phyloP scores from a whole-genome alignment of 2,329 filamentous ascomycete species.

The Paecilomyces sp. region DNA sequence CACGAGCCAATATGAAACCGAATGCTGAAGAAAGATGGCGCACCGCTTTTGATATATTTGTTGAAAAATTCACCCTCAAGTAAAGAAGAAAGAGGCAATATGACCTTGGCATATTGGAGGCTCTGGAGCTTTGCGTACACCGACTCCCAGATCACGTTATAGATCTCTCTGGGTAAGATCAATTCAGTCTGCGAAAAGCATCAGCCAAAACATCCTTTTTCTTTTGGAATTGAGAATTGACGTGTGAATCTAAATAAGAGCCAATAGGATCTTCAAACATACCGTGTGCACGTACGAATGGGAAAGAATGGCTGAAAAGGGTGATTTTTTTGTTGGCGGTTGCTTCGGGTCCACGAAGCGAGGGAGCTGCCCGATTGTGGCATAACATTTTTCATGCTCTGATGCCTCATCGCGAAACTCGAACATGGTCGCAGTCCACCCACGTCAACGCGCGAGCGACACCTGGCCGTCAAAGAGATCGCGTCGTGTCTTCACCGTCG shows the following conservation, averaged over 20 bases:
- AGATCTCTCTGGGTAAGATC: constrained; percentile 61
- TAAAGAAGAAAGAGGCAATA: constrained; percentile 65
- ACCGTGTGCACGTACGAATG: constrained; percentile 66
- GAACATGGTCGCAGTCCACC: constrained; percentile 30
- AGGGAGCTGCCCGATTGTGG: constrained; percentile 60
- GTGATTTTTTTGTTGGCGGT: constrained; percentile 64
- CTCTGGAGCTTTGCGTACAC: constrained; percentile 38
- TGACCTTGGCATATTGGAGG: constrained; percentile 58
- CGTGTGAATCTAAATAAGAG: not conserved
- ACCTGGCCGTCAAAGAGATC: not conserved
- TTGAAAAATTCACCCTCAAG: constrained; percentile 71
- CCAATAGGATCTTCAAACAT: constrained; percentile 7
- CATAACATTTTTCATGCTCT: constrained; percentile 58
- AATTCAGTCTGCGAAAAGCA: constrained; percentile 48
- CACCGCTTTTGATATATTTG: constrained; percentile 76
- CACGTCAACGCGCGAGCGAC: not conserved
- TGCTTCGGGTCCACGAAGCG: constrained; percentile 64
- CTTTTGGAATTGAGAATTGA: not conserved
- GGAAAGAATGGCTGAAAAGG: constrained; percentile 61
- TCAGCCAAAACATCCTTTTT: constrained; percentile 30
- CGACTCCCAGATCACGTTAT: constrained; percentile 47
- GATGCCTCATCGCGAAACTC: constrained; percentile 33
- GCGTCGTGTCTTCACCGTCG: not conserved
- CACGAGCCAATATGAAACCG: not conserved
- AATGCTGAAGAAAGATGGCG: not conserved